Conservation (phyloP, 1,284 basidiomycete species). For the Exobasidium rhododendri region DNA sequence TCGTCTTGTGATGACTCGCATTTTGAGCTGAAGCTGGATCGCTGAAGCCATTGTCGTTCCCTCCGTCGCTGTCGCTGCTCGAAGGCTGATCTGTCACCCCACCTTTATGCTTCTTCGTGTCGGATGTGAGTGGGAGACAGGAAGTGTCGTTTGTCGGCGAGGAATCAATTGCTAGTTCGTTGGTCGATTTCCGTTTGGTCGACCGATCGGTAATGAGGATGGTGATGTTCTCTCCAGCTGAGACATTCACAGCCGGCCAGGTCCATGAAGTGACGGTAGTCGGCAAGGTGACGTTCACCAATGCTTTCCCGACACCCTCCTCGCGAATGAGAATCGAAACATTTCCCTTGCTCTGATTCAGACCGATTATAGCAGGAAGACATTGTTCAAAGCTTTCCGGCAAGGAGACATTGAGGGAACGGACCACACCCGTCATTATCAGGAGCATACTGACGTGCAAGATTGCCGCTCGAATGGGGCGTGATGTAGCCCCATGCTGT, state of each 20-base stretch:
- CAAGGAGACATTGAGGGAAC: not conserved
- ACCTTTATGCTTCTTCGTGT: not conserved
- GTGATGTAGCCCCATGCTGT: not conserved
- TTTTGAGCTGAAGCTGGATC: not conserved
- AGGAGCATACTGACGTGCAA: not conserved
- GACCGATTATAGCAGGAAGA: not conserved
- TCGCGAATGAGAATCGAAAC: constrained; percentile 2
- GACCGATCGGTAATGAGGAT: not conserved
- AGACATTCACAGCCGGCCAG: constrained; percentile 10
- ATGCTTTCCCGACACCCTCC: not conserved
- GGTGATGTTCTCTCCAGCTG: not conserved
- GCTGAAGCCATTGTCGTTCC: not conserved
- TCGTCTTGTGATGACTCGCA: not conserved
- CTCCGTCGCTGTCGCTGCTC: not conserved
- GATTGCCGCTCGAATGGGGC: not conserved
- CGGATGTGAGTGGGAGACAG: not conserved
- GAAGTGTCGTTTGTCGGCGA: not conserved
- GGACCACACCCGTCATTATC: not conserved
- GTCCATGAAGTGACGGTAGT: not conserved
- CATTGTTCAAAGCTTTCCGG: constrained; percentile 3
- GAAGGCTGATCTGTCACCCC: not conserved
- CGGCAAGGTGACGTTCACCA: not conserved
- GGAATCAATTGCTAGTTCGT: not conserved
- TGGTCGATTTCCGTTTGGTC: not conserved
- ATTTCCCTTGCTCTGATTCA: not conserved